Evolutionary conservation across 768 basidiomycete species (phyloP).

Genomic region (Sarcodon sp.): DNA sequence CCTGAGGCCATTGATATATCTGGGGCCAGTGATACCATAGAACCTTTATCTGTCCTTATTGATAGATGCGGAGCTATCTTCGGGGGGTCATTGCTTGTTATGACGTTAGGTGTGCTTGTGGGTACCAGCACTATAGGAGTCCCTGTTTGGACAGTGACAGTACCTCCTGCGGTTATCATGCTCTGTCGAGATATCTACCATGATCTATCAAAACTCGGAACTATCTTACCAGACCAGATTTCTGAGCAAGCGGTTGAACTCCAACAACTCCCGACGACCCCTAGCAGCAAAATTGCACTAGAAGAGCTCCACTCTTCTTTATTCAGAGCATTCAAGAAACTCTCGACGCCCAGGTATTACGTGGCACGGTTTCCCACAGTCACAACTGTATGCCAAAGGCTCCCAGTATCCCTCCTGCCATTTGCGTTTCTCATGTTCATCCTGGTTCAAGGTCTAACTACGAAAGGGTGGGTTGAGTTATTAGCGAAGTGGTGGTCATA

Average conservation of each 20-base stretch:
- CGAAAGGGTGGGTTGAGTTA: slow-evolving; percentile 80
- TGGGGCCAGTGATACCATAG: slow-evolving; percentile 10
- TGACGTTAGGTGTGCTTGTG: slow-evolving; percentile 58
- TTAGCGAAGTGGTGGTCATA: slow-evolving; percentile 58
- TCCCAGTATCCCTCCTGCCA: slow-evolving; percentile 75
- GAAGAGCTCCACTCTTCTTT: neutral
- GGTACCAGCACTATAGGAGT: slow-evolving; percentile 64
- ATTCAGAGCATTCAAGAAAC: neutral
- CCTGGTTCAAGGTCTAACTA: slow-evolving; percentile 71
- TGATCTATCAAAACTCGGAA: slow-evolving; percentile 15
- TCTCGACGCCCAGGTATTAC: slow-evolving; percentile 9
- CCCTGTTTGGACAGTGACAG: slow-evolving; percentile 75
- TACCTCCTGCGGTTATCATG: slow-evolving; percentile 70
- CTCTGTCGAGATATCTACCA: slow-evolving; percentile 47
- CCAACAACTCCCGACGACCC: neutral
- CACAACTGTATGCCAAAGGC: slow-evolving; percentile 44
- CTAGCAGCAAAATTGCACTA: neutral
- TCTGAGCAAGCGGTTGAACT: neutral
- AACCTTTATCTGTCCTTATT: slow-evolving; percentile 46
- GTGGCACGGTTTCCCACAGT: slow-evolving; percentile 52
- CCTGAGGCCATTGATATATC: slow-evolving; percentile 28
- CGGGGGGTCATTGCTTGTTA: slow-evolving; percentile 51
- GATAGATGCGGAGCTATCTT: slow-evolving; percentile 69
- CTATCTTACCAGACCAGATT: neutral
- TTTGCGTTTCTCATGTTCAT: slow-evolving; percentile 96